Percentiles rank a stretch among this genome's conserved stretches.
Conservation (phyloP, 108 stramenopile genomes). For the Cyclotella baltica region DNA sequence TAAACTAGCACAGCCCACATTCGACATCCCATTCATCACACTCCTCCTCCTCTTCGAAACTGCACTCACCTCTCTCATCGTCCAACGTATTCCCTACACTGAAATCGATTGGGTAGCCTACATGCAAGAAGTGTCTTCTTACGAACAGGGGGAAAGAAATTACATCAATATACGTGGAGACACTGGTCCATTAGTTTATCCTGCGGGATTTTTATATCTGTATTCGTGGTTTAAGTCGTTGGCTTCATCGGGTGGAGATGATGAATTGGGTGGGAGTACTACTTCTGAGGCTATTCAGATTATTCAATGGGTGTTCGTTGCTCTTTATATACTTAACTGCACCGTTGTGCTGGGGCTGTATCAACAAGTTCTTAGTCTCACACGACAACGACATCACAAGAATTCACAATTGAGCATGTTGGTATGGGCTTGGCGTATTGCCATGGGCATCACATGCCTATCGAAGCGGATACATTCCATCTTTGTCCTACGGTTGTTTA, state of each 20-base stretch:
- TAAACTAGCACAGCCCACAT: constrained; percentile 44
- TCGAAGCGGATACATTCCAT: constrained; percentile 96
- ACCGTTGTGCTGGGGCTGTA: constrained; percentile 82
- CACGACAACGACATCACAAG: constrained; percentile 28
- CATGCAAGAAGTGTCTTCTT: constrained; percentile 95
- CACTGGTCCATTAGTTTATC: constrained; percentile 98
- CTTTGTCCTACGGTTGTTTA: constrained; percentile 96
- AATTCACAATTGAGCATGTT: constrained; percentile 18
- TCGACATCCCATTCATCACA: constrained; percentile 54
- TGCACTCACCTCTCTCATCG: constrained; percentile 66
- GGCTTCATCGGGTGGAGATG: constrained; percentile 49
- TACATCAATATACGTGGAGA: constrained; percentile 90
- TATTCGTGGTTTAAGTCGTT: constrained; percentile 78
- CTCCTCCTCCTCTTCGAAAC: constrained; percentile 60
- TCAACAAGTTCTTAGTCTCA: constrained; percentile 48
- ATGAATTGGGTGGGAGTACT: constrained; percentile 34
- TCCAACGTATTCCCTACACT: constrained; percentile 88
- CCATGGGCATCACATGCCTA: constrained; percentile 77
- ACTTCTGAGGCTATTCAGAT: constrained; percentile 55
- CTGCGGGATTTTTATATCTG: constrained; percentile 95
- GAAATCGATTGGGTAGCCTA: constrained; percentile 99
- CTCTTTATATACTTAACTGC: constrained; percentile 76
- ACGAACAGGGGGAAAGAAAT: constrained; percentile 85
- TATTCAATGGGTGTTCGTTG: constrained; percentile 88
- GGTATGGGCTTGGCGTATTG: constrained; percentile 77